Evolutionary conservation across 352 stramenopile species (phyloP).

Genomic region (Plasmopara halstedii): DNA sequence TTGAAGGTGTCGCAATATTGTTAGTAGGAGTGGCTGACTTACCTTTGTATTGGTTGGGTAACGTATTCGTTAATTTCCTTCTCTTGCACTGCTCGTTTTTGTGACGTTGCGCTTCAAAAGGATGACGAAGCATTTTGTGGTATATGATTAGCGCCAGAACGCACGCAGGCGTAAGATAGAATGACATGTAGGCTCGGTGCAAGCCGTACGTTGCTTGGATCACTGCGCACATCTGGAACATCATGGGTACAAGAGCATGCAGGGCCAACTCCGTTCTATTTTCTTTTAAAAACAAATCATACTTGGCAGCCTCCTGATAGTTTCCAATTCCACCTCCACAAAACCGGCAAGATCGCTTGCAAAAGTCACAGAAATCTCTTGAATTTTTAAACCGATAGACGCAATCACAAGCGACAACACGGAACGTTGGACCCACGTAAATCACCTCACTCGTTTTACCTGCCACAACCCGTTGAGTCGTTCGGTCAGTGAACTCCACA

Average conservation of each 20-base stretch:
- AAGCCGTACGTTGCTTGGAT: slow-evolving; percentile 40
- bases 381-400: slow-evolving; percentile 60
- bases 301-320: slow-evolving; percentile 62
- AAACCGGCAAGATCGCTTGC: slow-evolving; percentile 53
- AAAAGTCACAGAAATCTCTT: slow-evolving; percentile 71
- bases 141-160: slow-evolving; percentile 44
- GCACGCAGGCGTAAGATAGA: slow-evolving; percentile 39
- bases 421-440: slow-evolving; percentile 64
- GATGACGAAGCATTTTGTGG: slow-evolving; percentile 39
- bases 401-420: slow-evolving; percentile 79
- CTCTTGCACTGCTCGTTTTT: slow-evolving; percentile 53
- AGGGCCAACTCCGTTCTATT: slow-evolving; percentile 46
- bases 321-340: slow-evolving; percentile 76
- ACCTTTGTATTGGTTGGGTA: slow-evolving; percentile 25
- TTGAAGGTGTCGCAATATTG: not conserved
- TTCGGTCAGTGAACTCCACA: slow-evolving; percentile 47
- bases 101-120: slow-evolving; percentile 42
- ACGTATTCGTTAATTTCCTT: slow-evolving; percentile 49
- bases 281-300: slow-evolving; percentile 65
- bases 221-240: slow-evolving; percentile 36
- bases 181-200: slow-evolving; percentile 41
- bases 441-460: slow-evolving; percentile 45
- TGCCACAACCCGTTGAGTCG: slow-evolving; percentile 35
- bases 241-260: slow-evolving; percentile 48
- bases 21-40: slow-evolving; percentile 14